Percentiles rank a stretch among this genome's conserved stretches.
phyloP scores from a whole-genome alignment of 495 filamentous ascomycete species.

The Extremus antarcticus region DNA sequence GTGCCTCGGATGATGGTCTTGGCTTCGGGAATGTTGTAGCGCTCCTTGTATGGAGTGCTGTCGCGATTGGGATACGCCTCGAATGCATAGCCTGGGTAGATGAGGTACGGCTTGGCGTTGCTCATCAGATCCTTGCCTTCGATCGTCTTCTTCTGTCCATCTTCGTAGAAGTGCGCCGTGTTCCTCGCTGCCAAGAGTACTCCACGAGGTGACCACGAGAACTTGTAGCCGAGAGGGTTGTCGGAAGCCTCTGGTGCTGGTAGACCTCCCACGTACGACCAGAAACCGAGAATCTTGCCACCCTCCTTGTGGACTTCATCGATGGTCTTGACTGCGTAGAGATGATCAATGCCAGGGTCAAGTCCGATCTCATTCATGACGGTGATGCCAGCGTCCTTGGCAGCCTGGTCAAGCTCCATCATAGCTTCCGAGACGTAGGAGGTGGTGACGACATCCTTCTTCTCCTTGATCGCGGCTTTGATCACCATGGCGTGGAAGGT shows the following conservation, averaged over 20 bases:
- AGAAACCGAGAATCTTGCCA: slow-evolving; percentile 75
- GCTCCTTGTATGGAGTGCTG: slow-evolving; percentile 72
- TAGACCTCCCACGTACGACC: slow-evolving; percentile 82
- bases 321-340: slow-evolving; percentile 86
- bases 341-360: slow-evolving; percentile 55
- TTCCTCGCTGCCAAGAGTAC: slow-evolving; percentile 80
- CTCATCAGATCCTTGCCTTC: slow-evolving; percentile 51
- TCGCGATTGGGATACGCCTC: slow-evolving; percentile 93
- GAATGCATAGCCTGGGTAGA: slow-evolving; percentile 79
- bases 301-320: slow-evolving; percentile 69
- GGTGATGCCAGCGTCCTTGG: slow-evolving; percentile 87
- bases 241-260: slow-evolving; percentile 72
- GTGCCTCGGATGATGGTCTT: slow-evolving; percentile 65
- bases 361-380: slow-evolving; percentile 98
- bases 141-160: slow-evolving; percentile 59
- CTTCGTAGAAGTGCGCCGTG: slow-evolving; percentile 70
- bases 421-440: slow-evolving; percentile 88
- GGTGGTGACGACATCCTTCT: slow-evolving; percentile 96
- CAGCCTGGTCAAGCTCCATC: slow-evolving; percentile 70
- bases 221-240: slow-evolving; percentile 95
- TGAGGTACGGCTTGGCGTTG: slow-evolving; percentile 78
- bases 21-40: slow-evolving; percentile 84
- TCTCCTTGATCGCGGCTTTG: slow-evolving; percentile 83
- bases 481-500: slow-evolving; percentile 84
- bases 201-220: slow-evolving; percentile 63